A percentile compares a stretch with the other conserved stretches of the same genome.
Evolutionary conservation across 2,329 filamentous ascomycete genomes (phyloP).

Genomic region (Penicillium frequentans): DNA sequence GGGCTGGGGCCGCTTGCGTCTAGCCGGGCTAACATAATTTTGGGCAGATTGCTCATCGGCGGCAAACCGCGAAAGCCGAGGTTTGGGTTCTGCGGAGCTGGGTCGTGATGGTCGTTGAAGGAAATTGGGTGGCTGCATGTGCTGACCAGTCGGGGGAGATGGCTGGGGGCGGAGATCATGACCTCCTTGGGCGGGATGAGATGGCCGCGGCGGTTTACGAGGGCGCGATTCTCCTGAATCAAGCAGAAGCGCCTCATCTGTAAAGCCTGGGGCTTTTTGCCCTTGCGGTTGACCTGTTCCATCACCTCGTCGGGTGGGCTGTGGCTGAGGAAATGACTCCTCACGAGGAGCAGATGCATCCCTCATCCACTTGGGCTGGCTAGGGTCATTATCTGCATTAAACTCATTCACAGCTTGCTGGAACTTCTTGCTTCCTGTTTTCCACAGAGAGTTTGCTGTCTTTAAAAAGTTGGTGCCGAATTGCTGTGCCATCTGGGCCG

Average conservation of each 20-base stretch:
- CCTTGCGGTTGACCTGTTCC: conserved; percentile 18
- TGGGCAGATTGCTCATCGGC: conserved; percentile 79
- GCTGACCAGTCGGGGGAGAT: conserved; percentile 23
- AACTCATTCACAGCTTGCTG: conserved; percentile 91
- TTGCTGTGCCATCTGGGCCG: conserved; percentile 77
- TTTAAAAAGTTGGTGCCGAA: conserved; percentile 85
- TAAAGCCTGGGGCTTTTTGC: conserved; percentile 40
- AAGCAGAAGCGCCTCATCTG: conserved; percentile 57
- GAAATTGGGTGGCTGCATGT: conserved; percentile 46
- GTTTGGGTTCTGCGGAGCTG: conserved; percentile 52
- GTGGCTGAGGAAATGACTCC: conserved; percentile 15
- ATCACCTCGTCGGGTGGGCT: conserved; percentile 20
- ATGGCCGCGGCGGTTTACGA: conserved; percentile 26
- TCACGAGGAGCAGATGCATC: conserved; percentile 53
- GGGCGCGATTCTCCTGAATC: conserved; percentile 32
- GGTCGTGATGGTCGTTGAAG: conserved; percentile 54
- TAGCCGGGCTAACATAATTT: conserved; percentile 82
- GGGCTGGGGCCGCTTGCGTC: conserved; percentile 63
- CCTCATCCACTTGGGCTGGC: conserved; percentile 93
- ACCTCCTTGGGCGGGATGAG: conserved; percentile 17
- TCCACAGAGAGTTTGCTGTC: conserved; percentile 93
- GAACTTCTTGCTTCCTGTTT: conserved; percentile 86
- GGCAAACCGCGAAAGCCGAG: conserved; percentile 69
- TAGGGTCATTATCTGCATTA: conserved; percentile 68
- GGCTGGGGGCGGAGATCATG: conserved; percentile 23